phyloP scores from a whole-genome alignment of 192 early-diverging fungal genomes.

The Entophlyctis helioformis region DNA sequence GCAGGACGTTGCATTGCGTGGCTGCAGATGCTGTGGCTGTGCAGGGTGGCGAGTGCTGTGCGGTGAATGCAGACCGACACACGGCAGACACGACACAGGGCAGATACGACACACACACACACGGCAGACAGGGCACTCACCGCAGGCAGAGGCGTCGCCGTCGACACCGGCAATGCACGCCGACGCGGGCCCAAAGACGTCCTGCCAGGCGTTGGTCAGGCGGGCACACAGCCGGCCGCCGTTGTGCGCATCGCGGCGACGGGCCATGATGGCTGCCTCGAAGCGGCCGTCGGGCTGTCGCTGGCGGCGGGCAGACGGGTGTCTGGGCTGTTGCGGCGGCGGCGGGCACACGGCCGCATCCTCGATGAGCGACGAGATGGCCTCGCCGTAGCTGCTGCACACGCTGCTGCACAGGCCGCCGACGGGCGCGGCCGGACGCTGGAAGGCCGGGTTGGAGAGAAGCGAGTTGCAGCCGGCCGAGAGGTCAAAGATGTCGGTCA shows the following conservation, averaged over 20 bases:
- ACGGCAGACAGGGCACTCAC: slow-evolving; percentile 2
- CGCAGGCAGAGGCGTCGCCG: slow-evolving; percentile 14
- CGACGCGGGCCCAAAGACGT: neutral
- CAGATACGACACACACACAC: too few species aligned
- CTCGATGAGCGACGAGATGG: slow-evolving; percentile 14
- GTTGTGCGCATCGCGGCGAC: too few species aligned
- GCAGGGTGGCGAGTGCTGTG: too few species aligned
- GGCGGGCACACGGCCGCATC: slow-evolving; percentile 17
- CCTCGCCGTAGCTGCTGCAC: slow-evolving; percentile 22
- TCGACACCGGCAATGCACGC: slow-evolving; percentile 12
- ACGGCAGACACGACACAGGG: too few species aligned
- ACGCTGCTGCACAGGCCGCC: slow-evolving; percentile 10
- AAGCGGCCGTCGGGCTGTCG: slow-evolving; percentile 6
- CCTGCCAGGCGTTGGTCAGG: slow-evolving; percentile 5
- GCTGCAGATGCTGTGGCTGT: too few species aligned
- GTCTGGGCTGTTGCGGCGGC: neutral
- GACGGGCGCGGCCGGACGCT: neutral
- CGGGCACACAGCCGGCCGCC: slow-evolving; percentile 6
- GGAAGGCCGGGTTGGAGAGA: too few species aligned
- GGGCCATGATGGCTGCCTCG: too few species aligned
- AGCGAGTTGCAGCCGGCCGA: slow-evolving; percentile 27
- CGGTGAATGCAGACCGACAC: too few species aligned
- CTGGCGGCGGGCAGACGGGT: slow-evolving; percentile 1
- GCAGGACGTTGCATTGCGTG: too few species aligned
- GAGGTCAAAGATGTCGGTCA: slow-evolving; percentile 28